phyloP scores from a whole-genome alignment of 225 moss, liverwort and hornwort species.

The Anthoceros angustus region DNA sequence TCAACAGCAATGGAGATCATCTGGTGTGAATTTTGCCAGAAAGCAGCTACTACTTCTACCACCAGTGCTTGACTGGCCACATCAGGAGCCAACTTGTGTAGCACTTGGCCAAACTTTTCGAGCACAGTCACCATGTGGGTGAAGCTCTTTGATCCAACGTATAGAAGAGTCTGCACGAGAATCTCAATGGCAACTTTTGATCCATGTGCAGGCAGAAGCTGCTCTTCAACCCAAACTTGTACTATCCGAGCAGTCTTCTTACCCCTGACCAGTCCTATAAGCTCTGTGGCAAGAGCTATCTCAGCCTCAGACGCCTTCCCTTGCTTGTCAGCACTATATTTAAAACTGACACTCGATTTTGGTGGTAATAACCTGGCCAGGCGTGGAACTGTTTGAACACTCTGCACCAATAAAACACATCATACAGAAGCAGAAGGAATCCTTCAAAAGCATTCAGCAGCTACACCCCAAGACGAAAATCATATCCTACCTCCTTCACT shows the following conservation, averaged over 20 bases:
- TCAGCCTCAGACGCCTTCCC: slow-evolving; percentile 40
- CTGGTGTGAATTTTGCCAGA: slow-evolving; percentile 84
- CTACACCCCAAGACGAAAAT: background rate
- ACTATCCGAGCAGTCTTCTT: slow-evolving; percentile 84
- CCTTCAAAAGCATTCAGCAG: too few relatives aligned
- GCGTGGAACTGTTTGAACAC: slow-evolving; percentile 55
- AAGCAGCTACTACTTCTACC: slow-evolving; percentile 63
- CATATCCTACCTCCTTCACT: slow-evolving; percentile 49
- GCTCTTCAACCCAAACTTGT: slow-evolving; percentile 79
- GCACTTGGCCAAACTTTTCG: slow-evolving; percentile 87
- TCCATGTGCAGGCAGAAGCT: slow-evolving; percentile 47
- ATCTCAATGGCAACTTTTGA: slow-evolving; percentile 70
- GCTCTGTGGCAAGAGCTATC: slow-evolving; percentile 43
- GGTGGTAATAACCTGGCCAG: slow-evolving; percentile 77
- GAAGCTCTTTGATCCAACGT: slow-evolving; percentile 89
- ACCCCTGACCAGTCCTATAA: slow-evolving; percentile 51
- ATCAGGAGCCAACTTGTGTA: slow-evolving; percentile 67
- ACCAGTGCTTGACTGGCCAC: slow-evolving; percentile 50
- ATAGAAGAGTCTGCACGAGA: slow-evolving; percentile 65
- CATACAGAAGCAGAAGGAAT: background rate
- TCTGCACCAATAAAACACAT: slow-evolving; percentile 11
- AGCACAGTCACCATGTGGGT: slow-evolving; percentile 82
- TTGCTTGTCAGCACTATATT: slow-evolving; percentile 47
- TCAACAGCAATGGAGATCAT: slow-evolving; percentile 91
- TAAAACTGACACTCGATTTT: slow-evolving; percentile 46